Conservation (phyloP, 2,329 filamentous ascomycete genomes). For the Fusarium buharicum region DNA sequence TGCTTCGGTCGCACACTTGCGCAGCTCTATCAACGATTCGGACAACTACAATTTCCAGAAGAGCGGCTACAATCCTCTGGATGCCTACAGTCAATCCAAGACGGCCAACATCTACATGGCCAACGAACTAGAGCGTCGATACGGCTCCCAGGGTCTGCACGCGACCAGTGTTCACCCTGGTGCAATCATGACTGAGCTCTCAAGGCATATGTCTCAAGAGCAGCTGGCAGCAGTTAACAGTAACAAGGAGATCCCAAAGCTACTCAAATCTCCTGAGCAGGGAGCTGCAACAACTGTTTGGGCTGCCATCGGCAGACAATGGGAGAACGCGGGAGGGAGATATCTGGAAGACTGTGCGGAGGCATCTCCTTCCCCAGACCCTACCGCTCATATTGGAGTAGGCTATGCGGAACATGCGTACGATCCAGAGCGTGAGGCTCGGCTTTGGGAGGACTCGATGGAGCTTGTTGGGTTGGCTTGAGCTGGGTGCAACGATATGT, state of each 20-base stretch:
- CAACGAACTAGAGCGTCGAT: constrained; percentile 62
- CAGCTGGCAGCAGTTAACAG: neutral
- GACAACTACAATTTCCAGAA: constrained; percentile 42
- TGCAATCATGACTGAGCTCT: constrained; percentile 48
- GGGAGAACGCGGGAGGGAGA: constrained; percentile 33
- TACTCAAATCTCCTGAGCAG: constrained; percentile 26
- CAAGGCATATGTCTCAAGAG: neutral
- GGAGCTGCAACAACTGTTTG: constrained; percentile 39
- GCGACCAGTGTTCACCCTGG: constrained; percentile 58
- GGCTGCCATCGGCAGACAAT: constrained; percentile 34
- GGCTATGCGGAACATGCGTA: constrained; percentile 25
- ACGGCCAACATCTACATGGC: constrained; percentile 62
- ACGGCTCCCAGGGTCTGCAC: constrained; percentile 56
- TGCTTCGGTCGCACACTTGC: constrained; percentile 38
- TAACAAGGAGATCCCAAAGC: neutral
- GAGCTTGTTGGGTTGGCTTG: constrained; percentile 29
- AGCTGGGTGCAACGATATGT: neutral
- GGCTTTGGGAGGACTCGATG: constrained; percentile 35
- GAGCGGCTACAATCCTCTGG: constrained; percentile 43
- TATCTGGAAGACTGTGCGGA: constrained; percentile 30
- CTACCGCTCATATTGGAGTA: neutral
- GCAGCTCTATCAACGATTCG: constrained; percentile 17
- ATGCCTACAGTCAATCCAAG: constrained; percentile 61
- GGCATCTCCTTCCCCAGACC: constrained; percentile 1
- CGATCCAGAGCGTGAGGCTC: constrained; percentile 18